Conservation (phyloP, 495 filamentous ascomycete genomes). For the Physcia stellaris region DNA sequence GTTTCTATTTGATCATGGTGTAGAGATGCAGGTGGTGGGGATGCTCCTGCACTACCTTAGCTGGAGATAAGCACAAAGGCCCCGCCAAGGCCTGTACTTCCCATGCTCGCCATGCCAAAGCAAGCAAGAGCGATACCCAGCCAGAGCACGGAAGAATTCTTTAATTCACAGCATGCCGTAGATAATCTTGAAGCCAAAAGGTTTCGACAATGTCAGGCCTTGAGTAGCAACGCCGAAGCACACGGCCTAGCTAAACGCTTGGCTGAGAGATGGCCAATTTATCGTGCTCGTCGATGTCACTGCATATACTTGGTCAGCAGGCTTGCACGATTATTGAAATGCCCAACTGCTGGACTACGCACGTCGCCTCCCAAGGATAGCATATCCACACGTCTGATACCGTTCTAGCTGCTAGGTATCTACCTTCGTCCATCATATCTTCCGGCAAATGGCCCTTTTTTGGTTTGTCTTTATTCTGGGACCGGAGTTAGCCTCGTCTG, state of each 20-base stretch:
- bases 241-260: background rate
- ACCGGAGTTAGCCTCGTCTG: background rate
- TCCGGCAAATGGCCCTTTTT: conserved; percentile 82
- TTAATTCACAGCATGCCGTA: too few relatives aligned
- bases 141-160: too few relatives aligned
- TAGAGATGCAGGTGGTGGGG: too few relatives aligned
- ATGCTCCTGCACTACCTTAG: too few relatives aligned
- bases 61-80: too few relatives aligned
- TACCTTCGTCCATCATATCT: conserved; percentile 59
- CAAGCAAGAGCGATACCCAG: too few relatives aligned
- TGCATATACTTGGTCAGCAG: background rate
- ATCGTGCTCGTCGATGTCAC: conserved; percentile 7
- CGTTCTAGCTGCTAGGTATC: conserved; percentile 78
- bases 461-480: conserved; percentile 83
- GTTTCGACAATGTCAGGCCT: too few relatives aligned
- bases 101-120: too few relatives aligned
- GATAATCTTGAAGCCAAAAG: too few relatives aligned
- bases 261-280: conserved; percentile 1
- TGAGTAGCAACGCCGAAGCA: too few relatives aligned
- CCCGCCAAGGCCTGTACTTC: too few relatives aligned
- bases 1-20: too few relatives aligned
- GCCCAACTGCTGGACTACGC: conserved; percentile 20
- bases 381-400: conserved; percentile 93
- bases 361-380: conserved; percentile 97
- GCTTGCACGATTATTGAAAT: background rate